phyloP scores from a whole-genome alignment of 2,329 filamentous ascomycete species.

The Scedosporium aurantiacum region DNA sequence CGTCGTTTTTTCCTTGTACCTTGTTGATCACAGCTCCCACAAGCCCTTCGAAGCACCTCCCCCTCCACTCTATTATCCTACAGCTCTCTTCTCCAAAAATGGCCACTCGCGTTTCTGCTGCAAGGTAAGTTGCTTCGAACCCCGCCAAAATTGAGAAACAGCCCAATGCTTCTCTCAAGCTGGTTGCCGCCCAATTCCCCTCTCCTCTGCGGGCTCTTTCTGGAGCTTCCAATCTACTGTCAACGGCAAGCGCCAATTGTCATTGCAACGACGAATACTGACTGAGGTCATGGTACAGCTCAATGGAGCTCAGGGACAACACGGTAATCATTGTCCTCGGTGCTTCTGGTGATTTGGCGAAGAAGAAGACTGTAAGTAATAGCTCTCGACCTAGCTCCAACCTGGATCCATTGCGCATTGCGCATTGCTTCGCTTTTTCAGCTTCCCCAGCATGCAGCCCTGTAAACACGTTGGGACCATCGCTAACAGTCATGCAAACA shows the following conservation, averaged over 20 bases:
- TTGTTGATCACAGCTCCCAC: not conserved
- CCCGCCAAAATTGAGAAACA: not conserved
- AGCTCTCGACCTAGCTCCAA: slow-evolving; percentile 3
- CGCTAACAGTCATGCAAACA: slow-evolving; percentile 23
- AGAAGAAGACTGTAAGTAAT: slow-evolving; percentile 89
- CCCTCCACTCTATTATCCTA: not conserved
- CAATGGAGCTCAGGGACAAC: slow-evolving; percentile 95
- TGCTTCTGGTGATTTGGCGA: slow-evolving; percentile 92
- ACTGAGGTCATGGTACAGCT: slow-evolving; percentile 35
- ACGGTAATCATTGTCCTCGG: slow-evolving; percentile 94
- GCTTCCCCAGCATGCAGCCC: not conserved
- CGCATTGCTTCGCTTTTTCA: too few species aligned
- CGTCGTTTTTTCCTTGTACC: not conserved
- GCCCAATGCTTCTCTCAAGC: not conserved
- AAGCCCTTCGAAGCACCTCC: not conserved
- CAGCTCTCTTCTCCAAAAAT: not conserved
- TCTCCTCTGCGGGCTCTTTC: not conserved
- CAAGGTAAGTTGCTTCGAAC: not conserved
- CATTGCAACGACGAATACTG: not conserved
- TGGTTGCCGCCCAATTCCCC: not conserved
- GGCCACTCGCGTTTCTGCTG: not conserved
- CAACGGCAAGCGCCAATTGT: not conserved
- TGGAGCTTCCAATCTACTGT: not conserved
- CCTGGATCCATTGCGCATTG: not conserved
- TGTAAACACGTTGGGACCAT: not conserved